A percentile compares a stretch with the other conserved stretches of the same genome.
Conservation (phyloP, 805 yeast species). For the Cyberlindnera subsufficiens region DNA sequence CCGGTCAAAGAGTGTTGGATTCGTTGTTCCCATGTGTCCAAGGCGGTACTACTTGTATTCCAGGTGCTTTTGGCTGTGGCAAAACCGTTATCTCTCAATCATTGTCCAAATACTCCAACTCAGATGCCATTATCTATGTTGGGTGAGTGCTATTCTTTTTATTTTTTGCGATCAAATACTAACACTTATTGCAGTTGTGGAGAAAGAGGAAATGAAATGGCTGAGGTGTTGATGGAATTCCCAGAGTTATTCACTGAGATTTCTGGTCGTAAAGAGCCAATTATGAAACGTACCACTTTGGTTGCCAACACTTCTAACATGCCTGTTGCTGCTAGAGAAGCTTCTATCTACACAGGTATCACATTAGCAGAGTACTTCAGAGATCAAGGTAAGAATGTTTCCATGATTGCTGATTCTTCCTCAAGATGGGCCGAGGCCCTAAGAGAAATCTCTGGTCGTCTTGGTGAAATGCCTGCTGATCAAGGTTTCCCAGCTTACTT, state of each 20-base stretch:
- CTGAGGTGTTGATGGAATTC: constrained; percentile 99
- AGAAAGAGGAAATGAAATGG: constrained; percentile 99
- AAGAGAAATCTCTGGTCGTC: constrained; percentile 99
- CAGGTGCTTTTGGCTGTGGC: constrained; percentile 99
- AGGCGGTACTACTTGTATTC: constrained; percentile 99
- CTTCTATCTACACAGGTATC: constrained; percentile 98
- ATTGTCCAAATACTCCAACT: constrained; percentile 93
- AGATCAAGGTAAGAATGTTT: constrained; percentile 98
- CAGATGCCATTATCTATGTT: constrained; percentile 92
- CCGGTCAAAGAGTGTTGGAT: constrained; percentile 98
- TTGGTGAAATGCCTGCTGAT: constrained; percentile 99
- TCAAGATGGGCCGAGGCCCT: constrained; percentile 99
- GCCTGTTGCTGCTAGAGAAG: constrained; percentile 99
- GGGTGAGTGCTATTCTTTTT: constrained; percentile 40
- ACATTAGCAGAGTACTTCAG: constrained; percentile 98
- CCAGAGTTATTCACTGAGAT: constrained; percentile 93
- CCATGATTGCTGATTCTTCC: constrained; percentile 99
- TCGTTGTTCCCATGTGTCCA: constrained; percentile 98
- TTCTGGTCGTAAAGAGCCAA: constrained; percentile 92
- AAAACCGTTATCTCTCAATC: constrained; percentile 98
- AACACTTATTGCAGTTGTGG: constrained; percentile 48
- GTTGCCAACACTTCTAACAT: constrained; percentile 98
- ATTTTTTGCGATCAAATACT: constrained; percentile 21
- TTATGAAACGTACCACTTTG: constrained; percentile 98
- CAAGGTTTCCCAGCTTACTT: constrained; percentile 99